Conservation (phyloP, 805 yeast genomes). For the Teunomyces barrocoloradensis region DNA sequence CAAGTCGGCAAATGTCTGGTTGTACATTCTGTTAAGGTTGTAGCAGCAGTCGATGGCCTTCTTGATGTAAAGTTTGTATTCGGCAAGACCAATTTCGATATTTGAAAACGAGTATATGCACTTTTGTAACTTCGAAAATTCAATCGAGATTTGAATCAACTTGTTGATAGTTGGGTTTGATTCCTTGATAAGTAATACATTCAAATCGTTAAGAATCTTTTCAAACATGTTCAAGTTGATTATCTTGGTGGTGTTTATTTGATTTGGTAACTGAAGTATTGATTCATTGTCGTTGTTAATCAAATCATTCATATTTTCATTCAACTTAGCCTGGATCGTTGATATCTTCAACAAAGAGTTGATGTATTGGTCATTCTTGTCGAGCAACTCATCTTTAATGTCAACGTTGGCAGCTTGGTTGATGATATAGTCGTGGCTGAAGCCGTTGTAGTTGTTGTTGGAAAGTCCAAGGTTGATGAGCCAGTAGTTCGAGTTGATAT, state of each 20-base stretch:
- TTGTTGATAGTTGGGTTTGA: constrained; percentile 18
- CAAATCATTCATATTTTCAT: constrained; percentile 36
- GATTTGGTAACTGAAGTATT: constrained; percentile 12
- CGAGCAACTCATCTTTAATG: constrained; percentile 11
- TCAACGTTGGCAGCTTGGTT: constrained; percentile 31
- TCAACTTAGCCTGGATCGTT: constrained; percentile 37
- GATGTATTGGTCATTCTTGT: constrained; percentile 18
- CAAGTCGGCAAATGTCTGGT: constrained; percentile 16
- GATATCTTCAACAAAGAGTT: constrained; percentile 29
- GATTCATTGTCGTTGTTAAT: constrained; percentile 17
- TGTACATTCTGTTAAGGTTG: constrained; percentile 24
- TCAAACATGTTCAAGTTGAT: constrained; percentile 45
- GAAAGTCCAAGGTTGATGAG: constrained; percentile 38
- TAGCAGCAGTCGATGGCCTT: constrained; percentile 24
- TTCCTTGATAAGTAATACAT: constrained; percentile 8
- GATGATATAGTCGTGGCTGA: constrained; percentile 35
- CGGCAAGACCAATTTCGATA: constrained; percentile 18
- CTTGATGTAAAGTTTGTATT: constrained; percentile 30
- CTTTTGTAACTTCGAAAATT: constrained; percentile 38
- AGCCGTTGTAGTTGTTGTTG: constrained; percentile 21
- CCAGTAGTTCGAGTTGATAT: constrained; percentile 45
- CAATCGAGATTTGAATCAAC: constrained; percentile 31
- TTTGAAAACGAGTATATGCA: constrained; percentile 33
- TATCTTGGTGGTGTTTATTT: constrained; percentile 25
- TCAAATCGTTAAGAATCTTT: constrained; percentile 32